phyloP scores from a whole-genome alignment of 371 early-diverging fungal genomes.

The Mortierella sp. region DNA sequence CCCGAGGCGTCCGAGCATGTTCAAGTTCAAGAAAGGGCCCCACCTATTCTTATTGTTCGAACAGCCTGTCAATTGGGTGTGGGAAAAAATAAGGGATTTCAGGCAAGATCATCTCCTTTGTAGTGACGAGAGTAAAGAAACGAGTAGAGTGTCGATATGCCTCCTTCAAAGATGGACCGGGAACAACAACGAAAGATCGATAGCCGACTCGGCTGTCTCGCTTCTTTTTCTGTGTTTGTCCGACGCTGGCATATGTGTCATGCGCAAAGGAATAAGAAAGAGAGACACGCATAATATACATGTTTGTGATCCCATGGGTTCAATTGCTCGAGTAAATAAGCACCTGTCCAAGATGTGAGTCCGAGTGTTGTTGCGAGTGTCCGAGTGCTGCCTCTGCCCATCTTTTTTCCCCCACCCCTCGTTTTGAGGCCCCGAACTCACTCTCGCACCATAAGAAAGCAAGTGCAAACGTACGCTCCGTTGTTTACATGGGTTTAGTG shows the following conservation, averaged over 20 bases:
- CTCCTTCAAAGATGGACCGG: neutral
- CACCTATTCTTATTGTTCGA: neutral
- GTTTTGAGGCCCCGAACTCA: slow-evolving; percentile 16
- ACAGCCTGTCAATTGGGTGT: neutral
- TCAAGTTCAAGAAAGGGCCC: neutral
- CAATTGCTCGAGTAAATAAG: neutral
- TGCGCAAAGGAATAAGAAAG: neutral
- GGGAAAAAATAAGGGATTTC: neutral
- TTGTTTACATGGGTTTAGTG: neutral
- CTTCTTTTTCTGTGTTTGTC: neutral
- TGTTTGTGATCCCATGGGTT: neutral
- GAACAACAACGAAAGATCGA: neutral
- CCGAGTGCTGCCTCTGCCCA: neutral
- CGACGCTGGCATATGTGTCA: neutral
- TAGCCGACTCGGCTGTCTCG: slow-evolving; percentile 3
- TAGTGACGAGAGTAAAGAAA: neutral
- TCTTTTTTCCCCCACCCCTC: slow-evolving; percentile 11
- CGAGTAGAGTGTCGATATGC: neutral
- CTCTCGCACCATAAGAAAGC: neutral
- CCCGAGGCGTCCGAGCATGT: neutral
- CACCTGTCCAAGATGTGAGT: neutral
- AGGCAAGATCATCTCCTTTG: neutral
- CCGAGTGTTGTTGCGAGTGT: neutral
- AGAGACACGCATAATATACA: slow-evolving; percentile 4
- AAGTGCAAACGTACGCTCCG: neutral